Percentiles rank a stretch among this genome's conserved stretches.
Evolutionary conservation across 371 early-diverging fungal genomes (phyloP).

Genomic region (Rhizopus sp.): DNA sequence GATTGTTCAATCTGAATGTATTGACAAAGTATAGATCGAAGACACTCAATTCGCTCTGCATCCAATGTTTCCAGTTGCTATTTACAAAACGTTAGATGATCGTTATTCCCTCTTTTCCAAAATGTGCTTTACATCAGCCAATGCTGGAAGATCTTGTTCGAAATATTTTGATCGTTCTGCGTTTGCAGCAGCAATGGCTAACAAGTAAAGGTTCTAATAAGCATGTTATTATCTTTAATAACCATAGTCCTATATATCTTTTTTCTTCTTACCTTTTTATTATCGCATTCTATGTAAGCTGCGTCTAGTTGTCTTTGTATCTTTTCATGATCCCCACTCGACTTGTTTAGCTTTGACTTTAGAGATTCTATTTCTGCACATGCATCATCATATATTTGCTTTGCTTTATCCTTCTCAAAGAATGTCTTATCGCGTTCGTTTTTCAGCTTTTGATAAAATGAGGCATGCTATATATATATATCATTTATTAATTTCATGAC

Average conservation of each 20-base stretch:
- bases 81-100: background rate
- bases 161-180: slow-evolving; percentile 62
- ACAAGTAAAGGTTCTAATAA: slow-evolving; percentile 62
- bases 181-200: slow-evolving; percentile 63
- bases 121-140: slow-evolving; percentile 57
- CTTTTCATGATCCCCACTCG: slow-evolving; percentile 47
- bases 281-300: slow-evolving; percentile 75
- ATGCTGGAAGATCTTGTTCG: slow-evolving; percentile 58
- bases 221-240: background rate
- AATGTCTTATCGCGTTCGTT: slow-evolving; percentile 67
- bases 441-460: slow-evolving; percentile 66
- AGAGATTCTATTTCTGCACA: slow-evolving; percentile 68
- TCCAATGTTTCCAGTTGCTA: slow-evolving; percentile 69
- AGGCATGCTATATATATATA: slow-evolving; percentile 61
- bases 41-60: slow-evolving; percentile 48
- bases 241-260: background rate
- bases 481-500: background rate
- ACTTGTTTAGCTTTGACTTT: slow-evolving; percentile 31
- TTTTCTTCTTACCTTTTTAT: slow-evolving; percentile 65
- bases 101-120: too few species aligned
- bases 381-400: slow-evolving; percentile 69
- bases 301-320: slow-evolving; percentile 61
- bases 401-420: slow-evolving; percentile 71
- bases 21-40: slow-evolving; percentile 49
- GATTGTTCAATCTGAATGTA: slow-evolving; percentile 52